Base-by-base conservation (phyloP, 192 early-diverging fungal species). In the Backusella morwellensis region DNA sequence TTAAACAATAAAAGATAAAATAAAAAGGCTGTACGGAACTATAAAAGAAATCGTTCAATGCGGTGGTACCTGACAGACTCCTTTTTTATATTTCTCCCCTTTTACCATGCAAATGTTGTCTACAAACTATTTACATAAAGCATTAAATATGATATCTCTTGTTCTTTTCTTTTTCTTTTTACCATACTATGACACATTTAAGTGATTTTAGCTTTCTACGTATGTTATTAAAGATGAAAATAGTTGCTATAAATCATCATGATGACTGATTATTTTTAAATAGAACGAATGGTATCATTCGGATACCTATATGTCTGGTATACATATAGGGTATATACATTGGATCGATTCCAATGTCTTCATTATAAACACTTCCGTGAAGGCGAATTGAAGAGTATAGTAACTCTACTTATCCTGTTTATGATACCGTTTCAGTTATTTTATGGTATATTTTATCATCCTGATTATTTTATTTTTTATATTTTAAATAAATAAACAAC, bases 31-130 rank as follows among this genome's bases (percentile, higher is more conserved):
- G 77, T 38, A 98, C 85, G 11, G 97, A 86, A 26, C 88, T 82
- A 84, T 86, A 97, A 83, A 97, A 96, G 63, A 95, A 87, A 78
- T 98, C 95, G 63, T 97, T 92, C 1, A 95, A 94, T 72, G 97
- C 96, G 0, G 95, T 95, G 0, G 93, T 97, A 41, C 89, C 89
- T 15, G 93, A 94, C 9, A 98, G 56, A 32, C 97, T 86, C 17
- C 88, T 74, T 21, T 96, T 96, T 15, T 94, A 92, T 1, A 95
- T 96, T 84, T 97, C 95, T 86, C 97, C 97, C 75, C 96, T 90
- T 56, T 97, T 84, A 34, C 96, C 95, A 80, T 91, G n/a, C 19
- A 69, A 35, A 7, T 56, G 54, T 56, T 56, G 54, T 26, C 54
- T 26, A 56, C n/a, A 56, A 21, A 9, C 15, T 56, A 56, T 21